Conservation (phyloP, 176 grass and related monocot species). For the Carex cristatella region DNA sequence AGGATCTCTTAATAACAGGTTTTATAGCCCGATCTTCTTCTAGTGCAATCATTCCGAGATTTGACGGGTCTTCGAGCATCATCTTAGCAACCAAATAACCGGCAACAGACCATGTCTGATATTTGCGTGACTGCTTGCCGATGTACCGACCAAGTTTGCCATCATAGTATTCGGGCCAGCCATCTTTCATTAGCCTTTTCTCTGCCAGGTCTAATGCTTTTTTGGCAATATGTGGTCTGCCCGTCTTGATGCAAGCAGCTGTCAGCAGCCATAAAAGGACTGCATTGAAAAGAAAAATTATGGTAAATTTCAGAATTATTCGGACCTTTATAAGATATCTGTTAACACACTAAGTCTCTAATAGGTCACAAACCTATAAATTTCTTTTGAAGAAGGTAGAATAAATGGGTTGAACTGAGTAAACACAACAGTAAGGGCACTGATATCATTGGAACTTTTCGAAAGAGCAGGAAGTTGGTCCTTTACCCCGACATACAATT, state of each 20-base stretch:
- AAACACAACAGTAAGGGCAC: not conserved
- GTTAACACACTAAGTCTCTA: not conserved
- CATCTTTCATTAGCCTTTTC: conserved; percentile 58
- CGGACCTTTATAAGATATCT: not conserved
- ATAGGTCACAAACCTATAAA: not conserved
- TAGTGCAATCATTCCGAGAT: conserved; percentile 79
- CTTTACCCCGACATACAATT: not conserved
- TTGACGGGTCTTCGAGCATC: conserved; percentile 89
- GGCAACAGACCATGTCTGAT: conserved; percentile 89
- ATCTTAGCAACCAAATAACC: conserved; percentile 88
- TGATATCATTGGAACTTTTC: not conserved
- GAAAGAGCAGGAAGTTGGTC: not conserved
- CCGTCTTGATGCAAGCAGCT: conserved; percentile 91
- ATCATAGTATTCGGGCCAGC: conserved; percentile 92
- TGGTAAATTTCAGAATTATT: not conserved
- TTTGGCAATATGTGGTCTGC: conserved; percentile 81
- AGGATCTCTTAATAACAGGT: conserved; percentile 54
- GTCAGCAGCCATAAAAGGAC: conserved; percentile 92
- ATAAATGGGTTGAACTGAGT: not conserved
- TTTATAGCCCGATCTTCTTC: conserved; percentile 82
- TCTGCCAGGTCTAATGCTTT: conserved; percentile 70
- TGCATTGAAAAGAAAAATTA: conserved; percentile 29
- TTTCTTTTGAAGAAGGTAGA: not conserved
- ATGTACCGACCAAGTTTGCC: conserved; percentile 74
- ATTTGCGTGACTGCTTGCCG: conserved; percentile 84